Evolutionary conservation across 352 stramenopile species (phyloP), one percentile per base, ranked within the genome.

Genomic region (Elongisporangium prolatum): DNA sequence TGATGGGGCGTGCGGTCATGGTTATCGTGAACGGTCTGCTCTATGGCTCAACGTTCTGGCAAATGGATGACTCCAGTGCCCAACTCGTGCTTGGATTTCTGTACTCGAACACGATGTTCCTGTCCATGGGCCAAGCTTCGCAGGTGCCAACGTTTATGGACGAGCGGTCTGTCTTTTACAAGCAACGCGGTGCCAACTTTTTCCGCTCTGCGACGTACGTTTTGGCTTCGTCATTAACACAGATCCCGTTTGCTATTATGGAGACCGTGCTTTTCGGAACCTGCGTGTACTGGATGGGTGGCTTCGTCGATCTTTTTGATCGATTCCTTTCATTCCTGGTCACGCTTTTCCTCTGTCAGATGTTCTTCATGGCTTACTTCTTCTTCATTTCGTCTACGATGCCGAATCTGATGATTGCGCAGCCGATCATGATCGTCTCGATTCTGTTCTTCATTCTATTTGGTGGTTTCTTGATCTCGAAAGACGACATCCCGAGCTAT

Each of bases 221-320:
- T 9, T 51, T 96, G 51, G 77, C 71, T 2, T 71, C 65, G 5
- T 82, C 68, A 6, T 14, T 88, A 18, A 74, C 72, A 1, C 70
- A 82, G 48, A 60, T 90, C 22, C 70, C 82, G 59, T 77, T 89
- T 51, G 62, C 66, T 56, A 38, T 88, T 2, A 64, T 93, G 28
- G 88, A 97, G 68, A 86, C 83, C 0, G 22, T 96, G 9, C 60
- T 96, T 1, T 97, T 95, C 64, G 86, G 88, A 17, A 86, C 78
- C 1, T 64, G 96, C 37, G 61, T 97, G 6, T 97, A 97, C 64
- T 97, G 85, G 77, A 92, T 97, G 73, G 76, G 90, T 37, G 91
- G 91, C 21, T 87, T 95, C 52, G 75, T 84, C 0, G 60, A 58
- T 0, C 44, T 76, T 3, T 65, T 50, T 0, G 67, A 73, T 25